Conservation (phyloP, 192 early-diverging fungal species). For the Glomus cerebriforme region DNA sequence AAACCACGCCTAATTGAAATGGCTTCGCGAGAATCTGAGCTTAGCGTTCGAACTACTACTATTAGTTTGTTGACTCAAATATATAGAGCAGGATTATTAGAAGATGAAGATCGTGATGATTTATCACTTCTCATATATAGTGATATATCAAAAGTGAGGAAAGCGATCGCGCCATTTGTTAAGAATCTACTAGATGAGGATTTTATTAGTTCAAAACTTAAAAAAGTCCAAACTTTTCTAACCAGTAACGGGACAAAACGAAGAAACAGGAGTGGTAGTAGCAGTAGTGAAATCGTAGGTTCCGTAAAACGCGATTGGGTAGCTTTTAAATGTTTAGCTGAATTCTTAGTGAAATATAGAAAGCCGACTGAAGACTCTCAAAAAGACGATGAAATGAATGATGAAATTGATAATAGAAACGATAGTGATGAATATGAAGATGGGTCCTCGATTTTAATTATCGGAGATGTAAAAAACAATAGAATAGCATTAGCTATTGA, state of each 20-base stretch:
- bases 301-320: slow-evolving; percentile 44
- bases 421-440: slow-evolving; percentile 17
- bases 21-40: slow-evolving; percentile 67
- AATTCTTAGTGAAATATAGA: slow-evolving; percentile 47
- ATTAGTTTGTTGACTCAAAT: slow-evolving; percentile 50
- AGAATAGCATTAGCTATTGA: slow-evolving; percentile 43
- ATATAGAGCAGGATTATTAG: slow-evolving; percentile 58
- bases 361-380: slow-evolving; percentile 21
- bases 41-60: slow-evolving; percentile 50
- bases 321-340: slow-evolving; percentile 47
- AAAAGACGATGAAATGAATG: slow-evolving; percentile 11
- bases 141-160: slow-evolving; percentile 67
- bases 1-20: slow-evolving; percentile 76
- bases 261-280: slow-evolving; percentile 22
- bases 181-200: slow-evolving; percentile 47
- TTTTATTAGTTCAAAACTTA: slow-evolving; percentile 36
- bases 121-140: slow-evolving; percentile 73
- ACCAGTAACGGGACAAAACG: slow-evolving; percentile 14
- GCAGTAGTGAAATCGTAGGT: neutral
- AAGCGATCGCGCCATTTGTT: slow-evolving; percentile 63
- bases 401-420: neutral
- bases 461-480: slow-evolving; percentile 45
- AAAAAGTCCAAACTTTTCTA: slow-evolving; percentile 31
- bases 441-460: slow-evolving; percentile 16
- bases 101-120: slow-evolving; percentile 57